Evolutionary conservation across 1,284 basidiomycete species (phyloP), one percentile per base, ranked within the genome.

Genomic region (Uromyces viciae-fabae): DNA sequence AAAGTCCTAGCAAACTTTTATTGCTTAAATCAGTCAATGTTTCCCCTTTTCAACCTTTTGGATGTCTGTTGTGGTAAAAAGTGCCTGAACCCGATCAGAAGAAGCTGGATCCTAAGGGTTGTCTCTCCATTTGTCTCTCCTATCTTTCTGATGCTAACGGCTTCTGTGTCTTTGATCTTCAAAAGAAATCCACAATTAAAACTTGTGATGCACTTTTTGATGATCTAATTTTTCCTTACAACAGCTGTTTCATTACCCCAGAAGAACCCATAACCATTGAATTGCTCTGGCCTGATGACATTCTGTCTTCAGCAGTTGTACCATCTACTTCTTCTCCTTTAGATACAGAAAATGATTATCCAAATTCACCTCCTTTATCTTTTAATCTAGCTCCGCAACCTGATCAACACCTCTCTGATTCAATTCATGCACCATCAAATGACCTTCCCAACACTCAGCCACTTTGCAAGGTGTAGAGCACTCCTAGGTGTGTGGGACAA

Each of bases 51-150:
- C 72, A 74, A 11, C 72, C 52, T 15, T 75, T 75, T 54, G 54
- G 73, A 4, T 75, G 73, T 43, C 17, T 56, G 17, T 36, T 60
- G 15, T 75, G 36, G 28, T 75, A 75, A 31, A 75, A 60, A 42
- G n/a, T 58, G 8, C 73, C 73, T 38, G 56, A 75, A 54, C 52
- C 52, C 17, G 15, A 54, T 54, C 52, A 54, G 28, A 54, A 54
- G 52, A 54, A 54, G 52, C 52, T 54, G 22, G 52, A 54, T 25
- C 52, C 52, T n/a, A 54, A 54, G 52, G 52, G 22, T 54, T 25
- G 15, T n/a, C 28, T 25, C 28, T 54, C 52, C 52, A 54, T 54
- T 19, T 25, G 22, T 25, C 17, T 54, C 52, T 54, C 52, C 52
- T 54, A 54, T 54, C 52, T 54, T 7, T 54, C 52, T 25, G 52